Base-by-base conservation (phyloP, 768 basidiomycete genomes). In the Podaxis sp. region DNA sequence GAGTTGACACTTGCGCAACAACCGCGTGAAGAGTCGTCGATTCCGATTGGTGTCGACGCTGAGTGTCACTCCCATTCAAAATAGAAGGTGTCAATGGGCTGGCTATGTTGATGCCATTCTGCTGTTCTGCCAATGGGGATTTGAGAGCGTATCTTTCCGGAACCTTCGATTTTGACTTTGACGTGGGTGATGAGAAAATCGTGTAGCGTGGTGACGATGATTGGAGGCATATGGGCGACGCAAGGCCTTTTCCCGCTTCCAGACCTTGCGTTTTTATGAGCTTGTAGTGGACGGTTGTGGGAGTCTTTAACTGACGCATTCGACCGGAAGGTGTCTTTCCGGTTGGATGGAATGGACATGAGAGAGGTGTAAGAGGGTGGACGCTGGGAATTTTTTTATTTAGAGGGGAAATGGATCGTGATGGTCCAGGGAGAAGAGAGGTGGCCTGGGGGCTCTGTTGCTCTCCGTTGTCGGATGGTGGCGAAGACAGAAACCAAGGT, bases 401-500 rank as follows among this genome's bases (percentile, higher is more conserved):
- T n/a, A 14, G n/a, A 42, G 32, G 11, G 9, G 46, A 36, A 14
- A 18, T 14, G 6, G 47, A 5, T 11, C 48, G 55, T 10, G 42
- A 16, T 36, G 16, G 46, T 9, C 32, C 42, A 58, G 11, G 27
- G 27, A 4, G 50, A 52, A 44, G 25, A 37, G 16, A 13, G 11
- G 36, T 63, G 40, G 14, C 53, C 58, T 5, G 62, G 32, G 50
- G 63, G 28, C 37, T 57, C n/a, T 54, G 52, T 18, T 55, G 62
- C 13, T 57, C 62, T 13, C 48, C 55, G 25, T 65, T 62, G 18
- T 65, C 62, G 5, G 69, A 70, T 37, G 66, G 35, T 64, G 70
- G 68, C 1, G 72, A 71, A 11, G 69, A 67, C 6, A 65, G 42
- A 70, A 73, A 73, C 73, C 73, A 75, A 23, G 62, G 61, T 56